Evolutionary conservation across 2,329 filamentous ascomycete genomes (phyloP), one percentile per base, ranked within the genome.

Genomic region (Acephala macrosclerotiorum): DNA sequence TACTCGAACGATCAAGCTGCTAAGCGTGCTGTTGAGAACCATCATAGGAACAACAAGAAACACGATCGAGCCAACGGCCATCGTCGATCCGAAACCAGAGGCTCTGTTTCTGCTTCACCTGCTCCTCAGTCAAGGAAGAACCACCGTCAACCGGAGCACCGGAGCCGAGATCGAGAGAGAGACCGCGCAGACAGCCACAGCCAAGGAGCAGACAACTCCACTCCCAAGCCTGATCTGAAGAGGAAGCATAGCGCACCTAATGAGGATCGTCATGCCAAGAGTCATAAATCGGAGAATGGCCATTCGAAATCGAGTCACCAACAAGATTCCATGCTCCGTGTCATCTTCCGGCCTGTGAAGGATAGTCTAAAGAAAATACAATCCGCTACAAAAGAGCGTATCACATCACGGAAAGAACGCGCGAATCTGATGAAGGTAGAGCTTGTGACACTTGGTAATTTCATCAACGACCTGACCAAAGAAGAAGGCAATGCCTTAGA

Each of bases 1-100:
- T 93, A 96, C 78, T 91, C 89, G 1, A 89, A 88, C 67, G 92
- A 97, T 75, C 85, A 87, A 35, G 87, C 87, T 22, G 91, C 91
- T 3, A 94, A 92, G 77, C 90, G 89, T 74, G 88, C 91, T 0
- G 89, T 96, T 33, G 94, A 97, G 74, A 97, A 97, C 70, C 94
- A 97, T 74, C 94, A 97, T 77, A 92, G 94, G 63, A 97, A 95
- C 80, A 97, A 94, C 81, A 97, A 97, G 81, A 95, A 96, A 75
- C 79, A 82, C 1, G 77, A 80, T 5, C 76, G 87, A 58, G 77
- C 63, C 81, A 69, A 88, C 72, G 86, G 89, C 11, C 83, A 88
- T 70, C 88, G 90, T 40, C 86, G 86, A 55, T 81, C 82, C 47
- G 85, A 88, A 45, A 83, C 85, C 66, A 81, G 82, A 29, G 83